phyloP scores from a whole-genome alignment of 1,284 basidiomycete genomes.

The Irpex rosettiformis region DNA sequence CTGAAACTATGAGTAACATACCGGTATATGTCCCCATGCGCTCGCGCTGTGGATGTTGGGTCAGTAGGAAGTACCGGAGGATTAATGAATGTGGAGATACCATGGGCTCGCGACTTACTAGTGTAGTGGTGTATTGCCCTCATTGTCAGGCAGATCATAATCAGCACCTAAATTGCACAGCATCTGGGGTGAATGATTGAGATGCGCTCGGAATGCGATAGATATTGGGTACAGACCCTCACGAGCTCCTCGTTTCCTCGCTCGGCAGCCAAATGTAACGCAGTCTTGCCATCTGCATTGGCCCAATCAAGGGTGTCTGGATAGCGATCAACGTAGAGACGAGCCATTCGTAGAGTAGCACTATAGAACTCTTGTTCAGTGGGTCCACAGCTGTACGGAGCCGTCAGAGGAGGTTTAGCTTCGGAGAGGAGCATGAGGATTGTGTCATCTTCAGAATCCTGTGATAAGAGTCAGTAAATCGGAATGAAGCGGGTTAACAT shows the following conservation, averaged over 20 bases:
- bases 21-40: conserved; percentile 79
- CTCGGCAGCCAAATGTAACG: conserved; percentile 83
- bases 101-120: conserved; percentile 55
- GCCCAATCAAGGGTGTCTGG: conserved; percentile 88
- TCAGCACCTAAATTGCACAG: conserved; percentile 88
- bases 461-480: too few species aligned
- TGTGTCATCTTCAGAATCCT: conserved; percentile 90
- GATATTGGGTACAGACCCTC: conserved; percentile 52
- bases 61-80: conserved; percentile 6
- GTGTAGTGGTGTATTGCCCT: conserved; percentile 91
- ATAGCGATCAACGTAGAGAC: conserved; percentile 77
- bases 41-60: conserved; percentile 56
- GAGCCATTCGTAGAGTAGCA: conserved; percentile 76
- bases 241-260: conserved; percentile 89
- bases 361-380: conserved; percentile 60
- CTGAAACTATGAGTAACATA: conserved; percentile 39
- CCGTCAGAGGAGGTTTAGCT: conserved; percentile 51
- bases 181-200: conserved; percentile 49
- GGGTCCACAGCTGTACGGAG: conserved; percentile 43
- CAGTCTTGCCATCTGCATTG: conserved; percentile 84
- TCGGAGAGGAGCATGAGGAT: conserved; percentile 87
- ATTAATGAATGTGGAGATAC: neutral
- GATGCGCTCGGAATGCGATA: conserved; percentile 20
- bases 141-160: conserved; percentile 82
- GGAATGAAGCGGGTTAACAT: too few species aligned